Percentiles rank a stretch among this genome's conserved stretches.
Conservation (phyloP, 805 yeast genomes). For the Candida manassasensis region DNA sequence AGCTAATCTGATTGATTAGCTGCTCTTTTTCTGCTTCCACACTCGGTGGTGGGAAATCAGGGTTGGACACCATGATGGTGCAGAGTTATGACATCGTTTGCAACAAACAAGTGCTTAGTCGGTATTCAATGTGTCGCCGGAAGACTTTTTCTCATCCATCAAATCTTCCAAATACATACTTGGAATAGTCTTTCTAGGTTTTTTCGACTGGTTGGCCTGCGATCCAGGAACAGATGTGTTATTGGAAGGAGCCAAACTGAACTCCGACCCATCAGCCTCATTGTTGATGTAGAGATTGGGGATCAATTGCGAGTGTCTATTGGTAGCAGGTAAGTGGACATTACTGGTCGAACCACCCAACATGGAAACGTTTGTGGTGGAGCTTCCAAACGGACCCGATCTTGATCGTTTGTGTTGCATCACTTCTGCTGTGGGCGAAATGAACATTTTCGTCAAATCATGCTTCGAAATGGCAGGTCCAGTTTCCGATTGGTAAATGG, state of each 20-base stretch:
- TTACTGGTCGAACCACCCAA: slow-evolving; percentile 16
- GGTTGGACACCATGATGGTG: too few relatives aligned
- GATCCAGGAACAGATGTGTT: slow-evolving; percentile 8
- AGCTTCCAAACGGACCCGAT: slow-evolving; percentile 20
- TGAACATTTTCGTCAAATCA: slow-evolving; percentile 52
- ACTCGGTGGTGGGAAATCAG: too few relatives aligned
- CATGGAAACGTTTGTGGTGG: slow-evolving; percentile 15
- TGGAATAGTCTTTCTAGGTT: slow-evolving; percentile 37
- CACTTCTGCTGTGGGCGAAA: slow-evolving; percentile 78
- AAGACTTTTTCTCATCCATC: slow-evolving; percentile 32
- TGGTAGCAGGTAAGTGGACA: slow-evolving; percentile 17
- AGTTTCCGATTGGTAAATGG: slow-evolving; percentile 28
- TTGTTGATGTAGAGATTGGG: slow-evolving; percentile 39
- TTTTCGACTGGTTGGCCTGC: slow-evolving; percentile 9
- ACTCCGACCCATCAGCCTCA: slow-evolving; percentile 32
- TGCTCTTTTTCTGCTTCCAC: too few relatives aligned
- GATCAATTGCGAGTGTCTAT: slow-evolving; percentile 26
- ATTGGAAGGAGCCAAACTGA: slow-evolving; percentile 12
- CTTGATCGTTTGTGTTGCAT: slow-evolving; percentile 43
- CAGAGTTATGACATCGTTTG: too few relatives aligned
- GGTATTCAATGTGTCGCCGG: too few relatives aligned
- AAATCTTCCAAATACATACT: slow-evolving; percentile 48
- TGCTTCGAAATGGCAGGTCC: slow-evolving; percentile 30
- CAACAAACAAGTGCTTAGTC: too few relatives aligned
- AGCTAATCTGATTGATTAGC: too few relatives aligned